Percentiles rank a stretch among this genome's conserved stretches.
Evolutionary conservation across 495 filamentous ascomycete species (phyloP).

Genomic region (Cetradonia linearis): DNA sequence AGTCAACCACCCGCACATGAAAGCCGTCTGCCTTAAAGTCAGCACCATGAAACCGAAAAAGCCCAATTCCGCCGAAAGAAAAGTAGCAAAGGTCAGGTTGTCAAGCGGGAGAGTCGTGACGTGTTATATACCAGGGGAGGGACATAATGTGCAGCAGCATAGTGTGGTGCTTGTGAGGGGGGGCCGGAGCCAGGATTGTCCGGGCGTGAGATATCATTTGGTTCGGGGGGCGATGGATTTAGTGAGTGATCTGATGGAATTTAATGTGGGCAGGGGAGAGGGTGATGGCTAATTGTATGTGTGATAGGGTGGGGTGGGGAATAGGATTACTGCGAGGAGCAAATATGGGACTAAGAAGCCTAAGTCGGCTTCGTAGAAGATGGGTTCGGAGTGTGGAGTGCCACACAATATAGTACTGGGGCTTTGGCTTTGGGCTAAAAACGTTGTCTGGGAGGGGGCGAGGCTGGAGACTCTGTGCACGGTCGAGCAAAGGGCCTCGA

Average conservation of each 20-base stretch:
- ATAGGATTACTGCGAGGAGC: slow-evolving; percentile 68
- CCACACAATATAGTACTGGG: background rate
- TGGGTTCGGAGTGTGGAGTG: background rate
- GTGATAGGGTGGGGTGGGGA: slow-evolving; percentile 77
- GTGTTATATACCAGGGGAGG: slow-evolving; percentile 89
- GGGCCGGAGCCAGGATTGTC: slow-evolving; percentile 90
- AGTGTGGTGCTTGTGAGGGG: slow-evolving; percentile 89
- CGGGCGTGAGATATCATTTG: slow-evolving; percentile 91
- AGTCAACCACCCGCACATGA: slow-evolving; percentile 67
- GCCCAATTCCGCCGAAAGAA: slow-evolving; percentile 91
- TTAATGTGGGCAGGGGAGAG: slow-evolving; percentile 17
- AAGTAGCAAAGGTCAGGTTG: slow-evolving; percentile 78
- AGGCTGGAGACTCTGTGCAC: no score
- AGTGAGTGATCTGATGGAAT: slow-evolving; percentile 47
- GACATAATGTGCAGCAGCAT: slow-evolving; percentile 98
- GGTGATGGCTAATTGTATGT: slow-evolving; percentile 20
- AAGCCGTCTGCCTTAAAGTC: slow-evolving; percentile 91
- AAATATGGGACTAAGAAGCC: slow-evolving; percentile 99
- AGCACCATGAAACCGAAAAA: slow-evolving; percentile 93
- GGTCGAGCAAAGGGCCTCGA: no score
- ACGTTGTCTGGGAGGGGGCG: no score
- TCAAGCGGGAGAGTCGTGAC: slow-evolving; percentile 80
- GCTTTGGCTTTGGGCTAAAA: background rate
- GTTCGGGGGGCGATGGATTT: slow-evolving; percentile 89
- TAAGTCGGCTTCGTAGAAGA: slow-evolving; percentile 40